phyloP scores from a whole-genome alignment of 371 early-diverging fungal genomes.

The Dichotomocladium elegans region DNA sequence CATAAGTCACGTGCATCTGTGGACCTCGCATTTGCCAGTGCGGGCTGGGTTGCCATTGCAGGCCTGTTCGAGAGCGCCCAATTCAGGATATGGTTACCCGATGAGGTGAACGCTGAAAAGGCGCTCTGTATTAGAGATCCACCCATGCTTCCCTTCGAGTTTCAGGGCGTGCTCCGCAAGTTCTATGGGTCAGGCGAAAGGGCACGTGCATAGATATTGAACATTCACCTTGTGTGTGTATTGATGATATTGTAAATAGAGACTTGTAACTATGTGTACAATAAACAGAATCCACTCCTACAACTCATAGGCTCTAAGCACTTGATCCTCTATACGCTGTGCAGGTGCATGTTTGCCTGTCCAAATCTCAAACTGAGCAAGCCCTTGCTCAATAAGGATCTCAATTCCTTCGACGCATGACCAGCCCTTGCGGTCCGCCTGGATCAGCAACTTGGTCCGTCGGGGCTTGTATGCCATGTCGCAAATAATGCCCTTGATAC shows the following conservation, averaged over 20 bases:
- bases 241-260: no score
- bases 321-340: constrained; percentile 38
- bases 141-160: constrained; percentile 65
- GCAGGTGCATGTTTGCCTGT: constrained; percentile 59
- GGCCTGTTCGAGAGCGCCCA: constrained; percentile 49
- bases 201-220: constrained; percentile 14
- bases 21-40: constrained; percentile 62
- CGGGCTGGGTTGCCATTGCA: constrained; percentile 66
- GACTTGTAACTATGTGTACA: no score
- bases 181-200: constrained; percentile 45
- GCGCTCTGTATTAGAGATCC: constrained; percentile 44
- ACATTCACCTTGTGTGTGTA: no score
- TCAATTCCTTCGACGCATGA: constrained; percentile 79
- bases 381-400: constrained; percentile 88
- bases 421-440: constrained; percentile 66
- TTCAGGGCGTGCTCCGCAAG: constrained; percentile 39
- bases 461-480: constrained; percentile 94
- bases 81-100: constrained; percentile 51
- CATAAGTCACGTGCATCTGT: constrained; percentile 46
- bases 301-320: constrained; percentile 38
- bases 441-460: constrained; percentile 69
- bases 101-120: constrained; percentile 35
- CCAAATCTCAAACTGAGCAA: constrained; percentile 82
- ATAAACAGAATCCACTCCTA: no score
- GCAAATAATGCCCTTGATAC: constrained; percentile 69